Conservation (phyloP, 345 rosid genomes). For the Physaria fendleri region DNA sequence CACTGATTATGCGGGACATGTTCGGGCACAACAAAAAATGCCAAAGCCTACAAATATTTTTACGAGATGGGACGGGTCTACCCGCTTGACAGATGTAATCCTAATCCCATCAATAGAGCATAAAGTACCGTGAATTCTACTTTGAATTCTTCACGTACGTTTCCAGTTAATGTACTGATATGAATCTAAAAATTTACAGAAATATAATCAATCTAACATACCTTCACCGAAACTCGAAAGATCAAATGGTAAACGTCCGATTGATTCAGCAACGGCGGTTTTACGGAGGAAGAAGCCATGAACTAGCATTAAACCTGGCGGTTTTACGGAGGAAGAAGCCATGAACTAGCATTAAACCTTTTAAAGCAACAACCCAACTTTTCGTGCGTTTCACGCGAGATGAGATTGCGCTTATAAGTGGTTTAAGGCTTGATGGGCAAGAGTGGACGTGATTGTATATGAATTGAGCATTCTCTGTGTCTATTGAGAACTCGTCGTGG, state of each 20-base stretch:
- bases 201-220: too few relatives aligned
- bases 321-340: conserved; percentile 61
- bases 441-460: conserved; percentile 52
- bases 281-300: conserved; percentile 70
- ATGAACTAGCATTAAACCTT: conserved; percentile 68
- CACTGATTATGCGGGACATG: too few relatives aligned
- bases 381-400: conserved; percentile 52
- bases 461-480: conserved; percentile 46
- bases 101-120: too few relatives aligned
- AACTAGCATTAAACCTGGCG: conserved; percentile 45
- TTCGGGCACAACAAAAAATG: too few relatives aligned
- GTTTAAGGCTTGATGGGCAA: conserved; percentile 44
- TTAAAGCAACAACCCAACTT: conserved; percentile 74
- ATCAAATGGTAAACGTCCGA: conserved; percentile 66
- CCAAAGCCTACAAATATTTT: too few relatives aligned
- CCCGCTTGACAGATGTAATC: too few relatives aligned
- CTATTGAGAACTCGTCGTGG: conserved; percentile 56
- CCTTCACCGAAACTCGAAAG: conserved; percentile 52
- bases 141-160: too few relatives aligned
- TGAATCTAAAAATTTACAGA: too few relatives aligned
- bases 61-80: too few relatives aligned
- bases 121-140: too few relatives aligned
- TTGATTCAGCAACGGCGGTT: conserved; percentile 33
- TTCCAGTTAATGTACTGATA: too few relatives aligned
- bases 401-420: conserved; percentile 43